Conservation (phyloP, 1,139 yeast species). For the Kodamaea ohmeri region DNA sequence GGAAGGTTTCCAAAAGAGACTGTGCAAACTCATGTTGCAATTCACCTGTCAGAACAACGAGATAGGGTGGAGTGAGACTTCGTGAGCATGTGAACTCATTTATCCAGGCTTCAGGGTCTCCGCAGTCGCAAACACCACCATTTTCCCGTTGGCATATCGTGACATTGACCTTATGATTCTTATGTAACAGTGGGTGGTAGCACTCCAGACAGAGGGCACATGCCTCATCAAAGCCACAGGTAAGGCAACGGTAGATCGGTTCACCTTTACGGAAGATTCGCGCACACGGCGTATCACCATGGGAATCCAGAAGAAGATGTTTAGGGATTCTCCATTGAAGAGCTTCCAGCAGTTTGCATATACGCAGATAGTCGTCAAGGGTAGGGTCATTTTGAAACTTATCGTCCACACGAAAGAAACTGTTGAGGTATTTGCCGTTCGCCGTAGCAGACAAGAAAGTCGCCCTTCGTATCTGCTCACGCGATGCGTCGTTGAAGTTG, state of each 20-base stretch:
- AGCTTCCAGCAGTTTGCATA: constrained; percentile 3
- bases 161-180: constrained; percentile 72
- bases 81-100: constrained; percentile 32
- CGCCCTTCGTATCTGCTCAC: constrained; percentile 46
- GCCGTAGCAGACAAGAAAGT: constrained; percentile 51
- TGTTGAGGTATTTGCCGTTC: constrained; percentile 46
- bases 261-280: constrained; percentile 78
- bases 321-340: constrained; percentile 2
- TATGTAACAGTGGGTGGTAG: constrained; percentile 66
- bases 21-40: constrained; percentile 36
- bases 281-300: constrained; percentile 74
- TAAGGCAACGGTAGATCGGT: constrained; percentile 77
- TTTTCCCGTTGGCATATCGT: constrained; percentile 74
- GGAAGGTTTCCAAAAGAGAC: constrained; percentile 45
- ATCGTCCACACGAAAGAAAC: constrained; percentile 45
- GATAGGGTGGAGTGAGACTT: neutral
- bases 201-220: constrained; percentile 84
- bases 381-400: neutral
- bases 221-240: constrained; percentile 83
- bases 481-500: constrained; percentile 32
- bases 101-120: constrained; percentile 62
- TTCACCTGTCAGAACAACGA: constrained; percentile 7
- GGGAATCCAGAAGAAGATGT: constrained; percentile 27
- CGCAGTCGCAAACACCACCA: constrained; percentile 81
- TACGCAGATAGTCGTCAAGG: neutral